Evolutionary conservation across 2,329 filamentous ascomycete genomes (phyloP).

Genomic region (Myriosclerotinia duriaeana): DNA sequence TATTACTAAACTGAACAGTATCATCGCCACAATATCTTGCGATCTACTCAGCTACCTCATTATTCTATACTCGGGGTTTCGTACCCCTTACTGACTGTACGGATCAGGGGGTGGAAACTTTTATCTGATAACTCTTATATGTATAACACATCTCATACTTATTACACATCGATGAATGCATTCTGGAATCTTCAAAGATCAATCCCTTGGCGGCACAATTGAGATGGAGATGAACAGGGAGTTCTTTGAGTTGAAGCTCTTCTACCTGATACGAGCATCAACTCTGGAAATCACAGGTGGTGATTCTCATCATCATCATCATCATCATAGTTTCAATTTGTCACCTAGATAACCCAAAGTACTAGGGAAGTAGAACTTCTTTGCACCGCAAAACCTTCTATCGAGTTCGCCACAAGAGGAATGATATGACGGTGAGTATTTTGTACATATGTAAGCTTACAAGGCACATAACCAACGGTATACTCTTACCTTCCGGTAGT

Average conservation of each 20-base stretch:
- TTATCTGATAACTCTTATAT: not conserved
- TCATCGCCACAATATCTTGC: not conserved
- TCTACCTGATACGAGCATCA: not conserved
- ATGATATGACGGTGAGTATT: not conserved
- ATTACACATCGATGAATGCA: too few relatives aligned
- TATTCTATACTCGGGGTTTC: slow-evolving; percentile 8
- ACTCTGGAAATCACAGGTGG: too few relatives aligned
- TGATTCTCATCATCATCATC: not conserved
- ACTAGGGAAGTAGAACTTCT: not conserved
- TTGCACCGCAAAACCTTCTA: not conserved
- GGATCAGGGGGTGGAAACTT: too few relatives aligned
- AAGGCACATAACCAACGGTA: not conserved
- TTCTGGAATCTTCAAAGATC: too few relatives aligned
- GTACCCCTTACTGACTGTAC: too few relatives aligned
- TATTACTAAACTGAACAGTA: not conserved
- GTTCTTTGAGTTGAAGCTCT: not conserved
- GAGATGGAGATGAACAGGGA: not conserved
- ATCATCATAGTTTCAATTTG: not conserved
- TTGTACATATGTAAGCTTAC: not conserved
- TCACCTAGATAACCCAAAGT: too few relatives aligned
- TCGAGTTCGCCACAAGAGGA: not conserved
- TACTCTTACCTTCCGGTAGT: not conserved
- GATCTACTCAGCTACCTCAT: not conserved
- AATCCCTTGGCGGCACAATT: too few relatives aligned
- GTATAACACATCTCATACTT: too few relatives aligned